phyloP scores from a whole-genome alignment of 495 filamentous ascomycete genomes.

The Podospora sp. region DNA sequence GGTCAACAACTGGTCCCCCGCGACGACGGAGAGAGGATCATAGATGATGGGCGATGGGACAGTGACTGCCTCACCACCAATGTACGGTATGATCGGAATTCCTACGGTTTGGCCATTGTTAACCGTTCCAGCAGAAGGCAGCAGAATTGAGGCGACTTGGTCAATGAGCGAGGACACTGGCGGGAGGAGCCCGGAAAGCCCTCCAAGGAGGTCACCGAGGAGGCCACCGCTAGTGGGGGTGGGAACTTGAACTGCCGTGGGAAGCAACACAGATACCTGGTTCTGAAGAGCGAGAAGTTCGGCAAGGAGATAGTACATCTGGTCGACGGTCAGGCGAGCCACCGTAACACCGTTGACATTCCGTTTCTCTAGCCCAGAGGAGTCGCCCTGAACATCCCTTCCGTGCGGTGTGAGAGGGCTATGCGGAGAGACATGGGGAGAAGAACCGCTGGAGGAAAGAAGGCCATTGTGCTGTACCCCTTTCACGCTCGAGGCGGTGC shows the following conservation, averaged over 20 bases:
- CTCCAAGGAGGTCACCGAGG: constrained; percentile 6
- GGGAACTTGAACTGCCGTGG: too few species aligned
- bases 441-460: neutral
- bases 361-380: neutral
- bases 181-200: constrained; percentile 2
- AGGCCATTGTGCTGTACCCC: neutral
- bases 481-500: neutral
- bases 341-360: constrained; percentile 1
- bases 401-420: neutral
- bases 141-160: neutral
- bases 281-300: constrained; percentile 6
- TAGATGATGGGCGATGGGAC: constrained; percentile 8
- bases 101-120: neutral
- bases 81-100: neutral
- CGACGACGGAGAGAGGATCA: neutral
- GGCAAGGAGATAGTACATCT: constrained; percentile 8
- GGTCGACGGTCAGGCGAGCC: neutral
- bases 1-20: neutral
- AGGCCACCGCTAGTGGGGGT: neutral
- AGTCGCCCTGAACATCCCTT: neutral
- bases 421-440: neutral
- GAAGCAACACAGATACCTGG: constrained; percentile 1
- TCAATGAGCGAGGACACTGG: constrained; percentile 3
- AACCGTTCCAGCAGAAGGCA: neutral
- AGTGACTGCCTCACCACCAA: neutral